A percentile compares a stretch with the other conserved stretches of the same genome.
phyloP scores from a whole-genome alignment of 2,329 filamentous ascomycete species.

The Colletotrichum zoysiae region DNA sequence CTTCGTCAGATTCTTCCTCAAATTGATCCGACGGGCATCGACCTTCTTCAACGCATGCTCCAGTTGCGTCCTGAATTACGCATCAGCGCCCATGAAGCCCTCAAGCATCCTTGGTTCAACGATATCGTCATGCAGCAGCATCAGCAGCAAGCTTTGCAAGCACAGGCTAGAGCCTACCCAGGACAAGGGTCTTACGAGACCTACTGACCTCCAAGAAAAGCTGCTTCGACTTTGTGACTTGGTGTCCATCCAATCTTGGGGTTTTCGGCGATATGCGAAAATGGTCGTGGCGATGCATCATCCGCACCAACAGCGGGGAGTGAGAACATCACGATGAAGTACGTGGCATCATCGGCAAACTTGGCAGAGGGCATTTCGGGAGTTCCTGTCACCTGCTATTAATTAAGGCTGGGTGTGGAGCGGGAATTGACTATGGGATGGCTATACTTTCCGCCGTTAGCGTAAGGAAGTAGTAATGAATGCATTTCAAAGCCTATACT shows the following conservation, averaged over 20 bases:
- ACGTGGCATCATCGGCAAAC: not conserved
- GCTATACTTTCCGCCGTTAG: not conserved
- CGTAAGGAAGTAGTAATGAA: not conserved
- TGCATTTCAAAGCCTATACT: not conserved
- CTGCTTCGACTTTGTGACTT: constrained; percentile 20
- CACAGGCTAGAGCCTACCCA: constrained; percentile 57
- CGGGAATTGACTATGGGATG: not conserved
- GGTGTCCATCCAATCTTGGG: constrained; percentile 46
- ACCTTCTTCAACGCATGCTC: constrained; percentile 90
- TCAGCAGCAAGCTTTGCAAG: constrained; percentile 58
- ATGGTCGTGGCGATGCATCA: constrained; percentile 3
- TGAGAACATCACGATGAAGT: not conserved
- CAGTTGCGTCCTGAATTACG: constrained; percentile 93
- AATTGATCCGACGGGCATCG: constrained; percentile 88
- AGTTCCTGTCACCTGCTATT: constrained; percentile 9
- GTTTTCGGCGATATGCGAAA: constrained; percentile 37
- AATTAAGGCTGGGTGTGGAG: not conserved
- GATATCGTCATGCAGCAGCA: constrained; percentile 74
- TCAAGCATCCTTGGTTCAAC: constrained; percentile 93
- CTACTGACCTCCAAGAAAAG: constrained; percentile 41
- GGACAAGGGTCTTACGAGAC: constrained; percentile 49
- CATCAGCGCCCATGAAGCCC: constrained; percentile 86
- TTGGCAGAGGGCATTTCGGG: constrained; percentile 11
- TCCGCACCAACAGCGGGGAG: constrained; percentile 2
- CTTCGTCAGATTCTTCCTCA: constrained; percentile 88